Conservation (phyloP, 768 basidiomycete genomes). For the Tylopilus cervinicoccineus region DNA sequence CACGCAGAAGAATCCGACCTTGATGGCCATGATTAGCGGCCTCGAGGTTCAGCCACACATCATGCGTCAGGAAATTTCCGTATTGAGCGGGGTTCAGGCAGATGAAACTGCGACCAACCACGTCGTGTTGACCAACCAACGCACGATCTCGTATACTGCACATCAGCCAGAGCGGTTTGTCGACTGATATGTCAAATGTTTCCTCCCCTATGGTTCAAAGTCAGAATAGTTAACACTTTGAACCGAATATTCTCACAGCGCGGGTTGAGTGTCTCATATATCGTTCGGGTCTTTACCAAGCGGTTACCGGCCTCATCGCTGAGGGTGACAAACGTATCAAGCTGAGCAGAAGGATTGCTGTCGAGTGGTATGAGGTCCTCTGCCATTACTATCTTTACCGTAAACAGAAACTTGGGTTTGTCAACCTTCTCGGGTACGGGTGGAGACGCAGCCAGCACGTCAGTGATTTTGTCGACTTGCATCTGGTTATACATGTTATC, state of each 20-base stretch:
- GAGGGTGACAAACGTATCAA: conserved; percentile 92
- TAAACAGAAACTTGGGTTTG: conserved; percentile 75
- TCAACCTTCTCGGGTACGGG: conserved; percentile 71
- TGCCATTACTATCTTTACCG: conserved; percentile 89
- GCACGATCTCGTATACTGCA: conserved; percentile 90
- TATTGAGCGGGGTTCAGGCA: conserved; percentile 88
- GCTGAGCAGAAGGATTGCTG: conserved; percentile 67
- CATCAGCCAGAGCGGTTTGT: conserved; percentile 95
- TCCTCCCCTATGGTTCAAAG: conserved; percentile 76
- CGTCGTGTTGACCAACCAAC: conserved; percentile 89
- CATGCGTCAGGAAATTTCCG: conserved; percentile 85
- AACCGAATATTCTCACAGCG: conserved; percentile 60
- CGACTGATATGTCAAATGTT: conserved; percentile 91
- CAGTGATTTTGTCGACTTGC: conserved; percentile 82
- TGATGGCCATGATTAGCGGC: conserved; percentile 41
- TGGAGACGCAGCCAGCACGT: conserved; percentile 54
- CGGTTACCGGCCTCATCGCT: conserved; percentile 90
- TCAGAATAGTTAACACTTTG: conserved; percentile 4
- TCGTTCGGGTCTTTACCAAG: conserved; percentile 91
- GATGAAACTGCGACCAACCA: conserved; percentile 85
- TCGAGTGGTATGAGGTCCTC: conserved; percentile 82
- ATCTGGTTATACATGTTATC: conserved; percentile 94
- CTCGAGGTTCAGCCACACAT: conserved; percentile 90
- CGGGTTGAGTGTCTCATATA: conserved; percentile 88
- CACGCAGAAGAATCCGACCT: conserved; percentile 79